Evolutionary conservation across 805 yeast genomes (phyloP).

Genomic region (Candida coleopterorum): DNA sequence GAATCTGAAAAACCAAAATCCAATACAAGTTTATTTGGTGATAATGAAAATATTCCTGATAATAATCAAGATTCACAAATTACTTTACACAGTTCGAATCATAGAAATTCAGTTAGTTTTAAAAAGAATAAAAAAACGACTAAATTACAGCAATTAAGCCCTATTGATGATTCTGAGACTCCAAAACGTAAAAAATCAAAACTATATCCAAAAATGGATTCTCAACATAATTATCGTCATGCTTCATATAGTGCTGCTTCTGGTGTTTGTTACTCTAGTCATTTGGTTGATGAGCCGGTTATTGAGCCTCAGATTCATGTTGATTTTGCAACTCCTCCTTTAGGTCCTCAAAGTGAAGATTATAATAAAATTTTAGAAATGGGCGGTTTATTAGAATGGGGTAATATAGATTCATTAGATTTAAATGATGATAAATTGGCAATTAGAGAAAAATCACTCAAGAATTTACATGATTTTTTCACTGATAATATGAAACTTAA

Average conservation of each 20-base stretch:
- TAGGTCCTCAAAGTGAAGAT: constrained; percentile 10
- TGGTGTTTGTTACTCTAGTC: constrained; percentile 54
- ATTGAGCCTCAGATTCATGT: constrained; percentile 39
- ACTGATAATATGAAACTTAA: constrained; percentile 11
- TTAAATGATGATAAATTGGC: constrained; percentile 14
- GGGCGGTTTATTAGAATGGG: constrained; percentile 27
- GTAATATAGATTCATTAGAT: constrained; percentile 24
- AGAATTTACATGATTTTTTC: constrained; percentile 14
- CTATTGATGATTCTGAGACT: constrained; percentile 7
- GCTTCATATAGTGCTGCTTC: constrained; percentile 65
- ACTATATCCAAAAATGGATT: background rate
- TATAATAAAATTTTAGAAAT: constrained; percentile 8
- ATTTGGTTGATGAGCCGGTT: constrained; percentile 31
- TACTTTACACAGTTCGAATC: constrained; percentile 7
- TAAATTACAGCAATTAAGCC: constrained; percentile 8
- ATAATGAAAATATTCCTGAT: constrained; percentile 10
- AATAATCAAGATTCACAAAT: constrained; percentile 24
- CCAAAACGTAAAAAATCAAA: constrained; percentile 2
- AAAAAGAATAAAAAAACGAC: background rate
- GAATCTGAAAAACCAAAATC: constrained; percentile 10
- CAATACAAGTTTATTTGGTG: constrained; percentile 11
- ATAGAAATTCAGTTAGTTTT: constrained; percentile 9
- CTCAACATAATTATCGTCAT: constrained; percentile 30
- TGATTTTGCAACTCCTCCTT: constrained; percentile 79
- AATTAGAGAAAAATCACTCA: constrained; percentile 11